phyloP scores from a whole-genome alignment of 2,329 filamentous ascomycete genomes.

The Raffaelea albimanens region DNA sequence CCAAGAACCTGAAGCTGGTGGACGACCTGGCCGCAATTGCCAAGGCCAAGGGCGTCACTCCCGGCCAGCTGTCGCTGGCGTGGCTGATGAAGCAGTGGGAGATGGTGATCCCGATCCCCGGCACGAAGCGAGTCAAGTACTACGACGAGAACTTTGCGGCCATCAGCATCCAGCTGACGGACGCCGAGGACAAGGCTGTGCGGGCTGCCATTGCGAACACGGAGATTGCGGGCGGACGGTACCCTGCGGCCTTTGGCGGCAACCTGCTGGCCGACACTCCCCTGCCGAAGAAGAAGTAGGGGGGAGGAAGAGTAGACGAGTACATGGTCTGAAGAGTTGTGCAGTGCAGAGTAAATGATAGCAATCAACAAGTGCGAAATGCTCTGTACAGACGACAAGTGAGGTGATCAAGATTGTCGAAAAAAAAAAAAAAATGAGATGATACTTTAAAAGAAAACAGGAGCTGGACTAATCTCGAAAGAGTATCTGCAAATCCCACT shows the following conservation, averaged over 20 bases:
- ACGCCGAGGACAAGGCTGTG: slow-evolving; percentile 6
- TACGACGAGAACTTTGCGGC: slow-evolving; percentile 22
- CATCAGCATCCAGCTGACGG: slow-evolving; percentile 13
- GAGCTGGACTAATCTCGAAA: no score
- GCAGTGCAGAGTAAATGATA: not conserved
- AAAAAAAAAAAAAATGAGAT: no score
- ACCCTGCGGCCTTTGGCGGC: not conserved
- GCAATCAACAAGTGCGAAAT: not conserved
- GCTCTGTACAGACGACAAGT: no score
- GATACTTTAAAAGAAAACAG: no score
- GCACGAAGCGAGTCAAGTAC: slow-evolving; percentile 21
- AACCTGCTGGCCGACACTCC: slow-evolving; percentile 2
- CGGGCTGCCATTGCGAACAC: slow-evolving; percentile 6
- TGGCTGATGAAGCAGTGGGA: slow-evolving; percentile 43
- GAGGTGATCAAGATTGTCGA: no score
- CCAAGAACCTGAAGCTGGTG: slow-evolving; percentile 31
- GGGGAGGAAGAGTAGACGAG: no score
- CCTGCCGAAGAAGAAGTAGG: slow-evolving; percentile 1
- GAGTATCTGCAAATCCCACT: no score
- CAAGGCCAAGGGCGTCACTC: slow-evolving; percentile 26
- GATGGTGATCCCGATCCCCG: slow-evolving; percentile 29
- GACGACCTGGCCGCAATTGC: slow-evolving; percentile 17
- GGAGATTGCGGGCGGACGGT: slow-evolving; percentile 6
- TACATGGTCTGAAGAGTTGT: no score
- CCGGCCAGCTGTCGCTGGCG: slow-evolving; percentile 43